Evolutionary conservation across 306 rosid species (phyloP).

Genomic region (Cucurbita ficifolia): DNA sequence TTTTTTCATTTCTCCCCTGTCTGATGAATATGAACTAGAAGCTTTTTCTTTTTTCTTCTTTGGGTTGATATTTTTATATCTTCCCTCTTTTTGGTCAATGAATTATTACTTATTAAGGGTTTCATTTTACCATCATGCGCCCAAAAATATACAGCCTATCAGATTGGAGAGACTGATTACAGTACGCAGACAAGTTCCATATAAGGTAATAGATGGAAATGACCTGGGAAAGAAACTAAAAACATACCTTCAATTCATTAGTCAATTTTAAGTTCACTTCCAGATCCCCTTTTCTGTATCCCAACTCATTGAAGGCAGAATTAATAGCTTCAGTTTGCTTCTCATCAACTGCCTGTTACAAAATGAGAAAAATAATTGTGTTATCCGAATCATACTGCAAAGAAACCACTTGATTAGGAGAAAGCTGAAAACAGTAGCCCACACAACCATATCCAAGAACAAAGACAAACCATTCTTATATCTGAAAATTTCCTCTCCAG

Average conservation of each 20-base stretch:
- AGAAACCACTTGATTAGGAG: background rate
- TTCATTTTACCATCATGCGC: background rate
- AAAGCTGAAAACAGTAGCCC: background rate
- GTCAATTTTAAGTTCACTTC: constrained; percentile 71
- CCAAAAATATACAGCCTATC: background rate
- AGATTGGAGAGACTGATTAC: background rate
- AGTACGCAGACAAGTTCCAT: background rate
- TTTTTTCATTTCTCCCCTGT: background rate
- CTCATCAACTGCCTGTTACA: constrained; percentile 62
- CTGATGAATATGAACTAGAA: background rate
- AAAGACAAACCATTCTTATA: constrained; percentile 62
- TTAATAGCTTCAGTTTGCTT: constrained; percentile 70
- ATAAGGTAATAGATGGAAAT: background rate
- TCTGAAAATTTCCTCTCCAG: constrained; percentile 77
- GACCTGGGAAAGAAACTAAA: background rate
- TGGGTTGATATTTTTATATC: background rate
- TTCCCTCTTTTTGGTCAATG: background rate
- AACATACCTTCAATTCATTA: constrained; percentile 68
- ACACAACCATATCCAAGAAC: constrained; percentile 2
- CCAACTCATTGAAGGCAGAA: constrained; percentile 69
- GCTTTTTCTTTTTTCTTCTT: background rate
- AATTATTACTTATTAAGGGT: background rate
- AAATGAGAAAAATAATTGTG: constrained; percentile 5
- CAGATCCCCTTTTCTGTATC: constrained; percentile 67
- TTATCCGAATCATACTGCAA: background rate